Evolutionary conservation across 805 yeast genomes (phyloP).

Genomic region (Kazachstania bromeliacearum): DNA sequence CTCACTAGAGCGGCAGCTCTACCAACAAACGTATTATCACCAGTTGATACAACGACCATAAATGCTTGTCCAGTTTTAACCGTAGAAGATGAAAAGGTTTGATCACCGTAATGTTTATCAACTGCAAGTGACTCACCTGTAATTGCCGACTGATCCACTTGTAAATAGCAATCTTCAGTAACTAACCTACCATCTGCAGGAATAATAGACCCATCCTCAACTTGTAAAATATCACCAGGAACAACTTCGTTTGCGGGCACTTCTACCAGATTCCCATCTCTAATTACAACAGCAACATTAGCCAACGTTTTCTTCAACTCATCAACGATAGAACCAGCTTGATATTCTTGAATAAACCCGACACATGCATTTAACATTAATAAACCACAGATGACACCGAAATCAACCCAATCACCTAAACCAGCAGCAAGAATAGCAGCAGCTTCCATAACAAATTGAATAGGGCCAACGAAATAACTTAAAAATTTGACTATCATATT

Average conservation of each 20-base stretch:
- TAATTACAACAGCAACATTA: slow-evolving; percentile 74
- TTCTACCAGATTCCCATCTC: slow-evolving; percentile 72
- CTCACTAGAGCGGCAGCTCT: slow-evolving; percentile 95
- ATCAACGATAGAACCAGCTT: slow-evolving; percentile 96
- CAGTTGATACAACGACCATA: slow-evolving; percentile 90
- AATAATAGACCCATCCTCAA: slow-evolving; percentile 88
- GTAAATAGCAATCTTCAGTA: slow-evolving; percentile 75
- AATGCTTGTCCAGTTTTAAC: slow-evolving; percentile 93
- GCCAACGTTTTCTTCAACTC: slow-evolving; percentile 94
- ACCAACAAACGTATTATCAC: slow-evolving; percentile 93
- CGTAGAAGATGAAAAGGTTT: slow-evolving; percentile 83
- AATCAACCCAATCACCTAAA: slow-evolving; percentile 96
- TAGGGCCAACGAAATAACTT: slow-evolving; percentile 88
- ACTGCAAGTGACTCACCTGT: slow-evolving; percentile 97
- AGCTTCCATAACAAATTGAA: slow-evolving; percentile 95
- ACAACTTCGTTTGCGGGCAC: slow-evolving; percentile 78
- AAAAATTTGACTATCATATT: slow-evolving; percentile 69
- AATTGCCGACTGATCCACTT: slow-evolving; percentile 92
- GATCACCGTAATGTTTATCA: slow-evolving; percentile 82
- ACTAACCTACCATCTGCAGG: slow-evolving; percentile 90
- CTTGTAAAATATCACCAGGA: slow-evolving; percentile 88
- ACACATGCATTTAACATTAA: slow-evolving; percentile 80
- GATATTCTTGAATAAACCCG: slow-evolving; percentile 95
- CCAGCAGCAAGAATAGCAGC: slow-evolving; percentile 94
- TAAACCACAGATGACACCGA: slow-evolving; percentile 91